Conservation (phyloP, 768 basidiomycete genomes). For the Panellus pusillus region DNA sequence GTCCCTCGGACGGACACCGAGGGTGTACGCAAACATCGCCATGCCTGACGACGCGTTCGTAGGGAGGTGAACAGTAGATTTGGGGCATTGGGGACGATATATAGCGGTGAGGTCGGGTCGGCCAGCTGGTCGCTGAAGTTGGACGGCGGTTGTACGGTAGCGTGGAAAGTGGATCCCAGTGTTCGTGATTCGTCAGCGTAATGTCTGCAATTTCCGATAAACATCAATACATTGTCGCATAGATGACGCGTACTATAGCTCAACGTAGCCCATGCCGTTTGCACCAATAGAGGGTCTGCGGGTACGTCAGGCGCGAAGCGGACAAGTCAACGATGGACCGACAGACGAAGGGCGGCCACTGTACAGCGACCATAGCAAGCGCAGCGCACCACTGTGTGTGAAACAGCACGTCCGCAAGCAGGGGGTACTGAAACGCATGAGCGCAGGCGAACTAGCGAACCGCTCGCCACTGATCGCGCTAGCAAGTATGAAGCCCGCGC, state of each 20-base stretch:
- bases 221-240: neutral
- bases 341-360: constrained; percentile 95
- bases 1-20: constrained; percentile 82
- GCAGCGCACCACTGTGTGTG: constrained; percentile 92
- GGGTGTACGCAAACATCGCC: constrained; percentile 76
- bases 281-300: constrained; percentile 85
- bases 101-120: constrained; percentile 73
- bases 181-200: constrained; percentile 52
- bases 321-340: constrained; percentile 31
- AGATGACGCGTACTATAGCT: constrained; percentile 55
- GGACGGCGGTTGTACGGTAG: constrained; percentile 48
- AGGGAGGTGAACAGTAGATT: constrained; percentile 79
- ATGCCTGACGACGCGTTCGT: constrained; percentile 66
- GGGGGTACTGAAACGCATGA: constrained; percentile 91
- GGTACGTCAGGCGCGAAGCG: constrained; percentile 15
- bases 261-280: constrained; percentile 87
- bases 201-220: constrained; percentile 53
- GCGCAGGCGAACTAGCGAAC: constrained; percentile 77
- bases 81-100: constrained; percentile 62
- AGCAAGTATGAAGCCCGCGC: constrained; percentile 84
- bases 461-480: constrained; percentile 93
- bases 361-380: constrained; percentile 89
- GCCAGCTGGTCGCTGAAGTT: constrained; percentile 71
- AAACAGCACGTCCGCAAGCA: constrained; percentile 90
- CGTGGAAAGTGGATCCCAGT: neutral